Evolutionary conservation across 768 basidiomycete genomes (phyloP).

Genomic region (Mycena crocata): DNA sequence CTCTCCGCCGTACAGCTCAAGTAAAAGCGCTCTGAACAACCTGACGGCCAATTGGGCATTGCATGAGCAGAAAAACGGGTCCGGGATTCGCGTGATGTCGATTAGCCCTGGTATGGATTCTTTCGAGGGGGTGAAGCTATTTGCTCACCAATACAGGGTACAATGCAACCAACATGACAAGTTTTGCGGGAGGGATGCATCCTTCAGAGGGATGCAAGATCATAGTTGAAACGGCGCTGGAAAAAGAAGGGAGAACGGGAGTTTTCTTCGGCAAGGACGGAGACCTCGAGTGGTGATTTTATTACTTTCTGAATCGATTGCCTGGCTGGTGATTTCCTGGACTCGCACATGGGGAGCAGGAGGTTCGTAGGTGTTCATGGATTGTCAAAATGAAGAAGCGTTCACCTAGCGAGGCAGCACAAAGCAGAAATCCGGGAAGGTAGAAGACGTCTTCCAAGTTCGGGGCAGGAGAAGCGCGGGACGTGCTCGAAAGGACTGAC

Average conservation of each 20-base stretch:
- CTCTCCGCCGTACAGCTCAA: conserved; percentile 10
- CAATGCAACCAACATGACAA: conserved; percentile 17
- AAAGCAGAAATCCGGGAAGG: too few relatives aligned
- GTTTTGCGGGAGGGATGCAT: conserved; percentile 3
- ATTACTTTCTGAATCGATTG: too few relatives aligned
- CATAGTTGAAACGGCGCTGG: conserved; percentile 18
- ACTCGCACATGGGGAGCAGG: too few relatives aligned
- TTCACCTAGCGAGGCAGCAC: too few relatives aligned
- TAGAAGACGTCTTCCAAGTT: too few relatives aligned
- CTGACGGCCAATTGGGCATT: conserved; percentile 26
- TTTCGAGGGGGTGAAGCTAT: too few relatives aligned
- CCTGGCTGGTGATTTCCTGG: too few relatives aligned
- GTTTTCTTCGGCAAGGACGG: conserved; percentile 19
- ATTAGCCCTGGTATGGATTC: background rate
- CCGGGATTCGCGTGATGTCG: background rate
- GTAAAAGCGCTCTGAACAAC: conserved; percentile 26
- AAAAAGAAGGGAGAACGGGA: conserved; percentile 6
- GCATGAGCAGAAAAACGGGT: conserved; percentile 17
- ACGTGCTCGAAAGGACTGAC: too few relatives aligned
- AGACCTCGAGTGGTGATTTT: conserved; percentile 1
- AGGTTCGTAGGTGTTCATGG: too few relatives aligned
- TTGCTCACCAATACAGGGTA: too few relatives aligned
- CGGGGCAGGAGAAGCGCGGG: too few relatives aligned
- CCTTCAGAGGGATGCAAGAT: conserved; percentile 20
- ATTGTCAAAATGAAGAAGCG: too few relatives aligned